phyloP scores from a whole-genome alignment of 345 rosid genomes.

The Eucalyptus marginata region DNA sequence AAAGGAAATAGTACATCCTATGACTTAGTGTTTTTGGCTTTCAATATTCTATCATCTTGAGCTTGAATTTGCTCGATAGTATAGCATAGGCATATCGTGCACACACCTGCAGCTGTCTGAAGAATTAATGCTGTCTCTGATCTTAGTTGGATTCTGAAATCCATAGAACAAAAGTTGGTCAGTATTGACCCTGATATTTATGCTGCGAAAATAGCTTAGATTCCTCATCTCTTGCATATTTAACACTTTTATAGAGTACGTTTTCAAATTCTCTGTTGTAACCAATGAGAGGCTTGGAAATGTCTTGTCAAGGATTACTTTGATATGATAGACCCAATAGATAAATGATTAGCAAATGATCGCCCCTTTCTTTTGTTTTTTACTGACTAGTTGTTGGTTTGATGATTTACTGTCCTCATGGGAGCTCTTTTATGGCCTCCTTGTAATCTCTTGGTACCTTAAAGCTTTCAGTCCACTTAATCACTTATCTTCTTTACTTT shows the following conservation, averaged over 20 bases:
- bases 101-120: neutral
- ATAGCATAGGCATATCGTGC: neutral
- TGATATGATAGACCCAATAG: no score
- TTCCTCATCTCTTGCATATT: neutral
- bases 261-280: neutral
- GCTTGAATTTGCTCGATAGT: neutral
- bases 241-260: neutral
- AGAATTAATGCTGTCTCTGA: neutral
- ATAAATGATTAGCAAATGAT: no score
- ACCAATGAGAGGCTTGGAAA: neutral
- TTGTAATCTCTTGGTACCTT: no score
- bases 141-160: neutral
- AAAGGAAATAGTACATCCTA: neutral
- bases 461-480: no score
- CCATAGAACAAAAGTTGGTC: neutral
- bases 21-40: neutral
- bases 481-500: no score
- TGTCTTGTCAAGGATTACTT: no score
- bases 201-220: neutral
- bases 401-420: no score
- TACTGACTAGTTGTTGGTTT: no score
- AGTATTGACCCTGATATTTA: neutral
- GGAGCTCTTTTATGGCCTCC: no score
- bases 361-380: no score
- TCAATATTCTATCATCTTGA: neutral